Conservation (phyloP, 2,329 filamentous ascomycete species). For the Cladorrhinum sp. region DNA sequence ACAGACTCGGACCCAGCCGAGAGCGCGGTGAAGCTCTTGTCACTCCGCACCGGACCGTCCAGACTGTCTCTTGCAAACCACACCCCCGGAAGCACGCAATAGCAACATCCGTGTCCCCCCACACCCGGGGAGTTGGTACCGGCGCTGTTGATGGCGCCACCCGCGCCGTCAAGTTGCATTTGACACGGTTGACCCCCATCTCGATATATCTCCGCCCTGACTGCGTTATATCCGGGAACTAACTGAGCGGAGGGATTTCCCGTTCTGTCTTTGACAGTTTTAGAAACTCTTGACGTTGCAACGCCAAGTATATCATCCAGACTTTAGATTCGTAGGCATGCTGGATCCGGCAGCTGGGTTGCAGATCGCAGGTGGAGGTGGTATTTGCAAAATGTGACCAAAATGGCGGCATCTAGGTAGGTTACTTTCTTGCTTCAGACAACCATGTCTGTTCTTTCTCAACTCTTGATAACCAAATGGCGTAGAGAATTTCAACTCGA, state of each 20-base stretch:
- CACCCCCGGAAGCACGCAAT: not conserved
- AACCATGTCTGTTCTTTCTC: too few species aligned
- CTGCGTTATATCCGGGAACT: not conserved
- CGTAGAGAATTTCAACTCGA: too few species aligned
- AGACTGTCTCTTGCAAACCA: not conserved
- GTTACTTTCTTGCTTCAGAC: not conserved
- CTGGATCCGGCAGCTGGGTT: not conserved
- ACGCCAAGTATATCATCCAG: not conserved
- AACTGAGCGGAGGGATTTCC: not conserved
- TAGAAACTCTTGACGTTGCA: not conserved
- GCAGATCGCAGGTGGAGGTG: not conserved
- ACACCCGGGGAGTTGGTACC: not conserved
- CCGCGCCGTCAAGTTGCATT: constrained; percentile 6
- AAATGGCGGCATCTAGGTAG: not conserved
- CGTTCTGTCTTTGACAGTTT: too few species aligned
- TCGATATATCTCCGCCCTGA: not conserved
- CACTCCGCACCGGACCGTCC: not conserved
- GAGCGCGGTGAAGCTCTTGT: not conserved
- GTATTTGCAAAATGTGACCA: not conserved
- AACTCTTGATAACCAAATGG: too few species aligned
- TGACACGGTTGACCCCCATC: not conserved
- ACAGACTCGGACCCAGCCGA: not conserved
- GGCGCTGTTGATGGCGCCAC: not conserved
- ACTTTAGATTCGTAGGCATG: not conserved
- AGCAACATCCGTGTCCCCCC: not conserved